phyloP scores from a whole-genome alignment of 768 basidiomycete genomes.

The Pulveroboletus sp. region DNA sequence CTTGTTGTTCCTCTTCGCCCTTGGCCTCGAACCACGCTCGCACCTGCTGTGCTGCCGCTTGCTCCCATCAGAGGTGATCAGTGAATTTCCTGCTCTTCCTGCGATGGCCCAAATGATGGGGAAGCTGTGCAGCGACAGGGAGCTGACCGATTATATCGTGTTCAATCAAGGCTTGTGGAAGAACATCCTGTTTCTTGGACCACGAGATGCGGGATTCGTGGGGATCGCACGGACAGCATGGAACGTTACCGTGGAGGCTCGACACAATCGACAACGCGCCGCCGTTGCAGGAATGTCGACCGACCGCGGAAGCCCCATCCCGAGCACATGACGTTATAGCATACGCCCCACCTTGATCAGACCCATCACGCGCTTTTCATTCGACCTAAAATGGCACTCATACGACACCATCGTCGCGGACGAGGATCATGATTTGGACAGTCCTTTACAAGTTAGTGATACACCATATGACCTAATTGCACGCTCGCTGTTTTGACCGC shows the following conservation, averaged over 20 bases:
- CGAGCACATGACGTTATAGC: constrained; percentile 18
- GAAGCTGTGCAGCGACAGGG: constrained; percentile 33
- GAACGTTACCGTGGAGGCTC: constrained; percentile 72
- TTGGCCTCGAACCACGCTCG: constrained; percentile 46
- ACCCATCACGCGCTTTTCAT: constrained; percentile 19
- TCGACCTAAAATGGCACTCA: constrained; percentile 22
- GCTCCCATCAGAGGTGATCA: constrained; percentile 46
- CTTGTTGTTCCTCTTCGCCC: constrained; percentile 54
- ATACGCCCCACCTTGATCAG: constrained; percentile 2
- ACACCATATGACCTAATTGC: constrained; percentile 20
- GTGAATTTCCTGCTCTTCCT: constrained; percentile 58
- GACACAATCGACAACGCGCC: constrained; percentile 26
- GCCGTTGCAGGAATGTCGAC: constrained; percentile 10
- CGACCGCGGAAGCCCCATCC: constrained; percentile 10
- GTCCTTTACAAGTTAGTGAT: not conserved
- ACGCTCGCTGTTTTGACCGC: constrained; percentile 1
- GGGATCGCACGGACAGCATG: constrained; percentile 57
- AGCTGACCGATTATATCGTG: constrained; percentile 29
- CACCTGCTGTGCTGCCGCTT: constrained; percentile 46
- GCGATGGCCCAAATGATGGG: constrained; percentile 53
- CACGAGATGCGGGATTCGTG: constrained; percentile 41
- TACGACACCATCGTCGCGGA: constrained; percentile 23
- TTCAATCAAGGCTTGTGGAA: constrained; percentile 63
- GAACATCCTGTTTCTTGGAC: constrained; percentile 54
- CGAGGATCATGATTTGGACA: constrained; percentile 28